Evolutionary conservation across 768 basidiomycete species (phyloP), one percentile per base, ranked within the genome.

Genomic region (Suillus weaverae): DNA sequence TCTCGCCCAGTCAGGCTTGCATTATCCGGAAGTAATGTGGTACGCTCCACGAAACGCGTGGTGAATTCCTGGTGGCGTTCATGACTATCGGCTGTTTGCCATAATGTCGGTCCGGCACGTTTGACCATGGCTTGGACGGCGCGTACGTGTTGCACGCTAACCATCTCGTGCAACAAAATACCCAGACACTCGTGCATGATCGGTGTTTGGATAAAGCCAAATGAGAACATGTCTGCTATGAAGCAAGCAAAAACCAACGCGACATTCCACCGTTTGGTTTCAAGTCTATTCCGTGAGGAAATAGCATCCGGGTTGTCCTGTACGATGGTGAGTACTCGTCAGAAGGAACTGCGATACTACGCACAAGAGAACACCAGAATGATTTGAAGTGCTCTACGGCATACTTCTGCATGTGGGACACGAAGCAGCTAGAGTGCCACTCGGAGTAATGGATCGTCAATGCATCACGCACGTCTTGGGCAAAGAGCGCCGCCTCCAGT

Each of bases 181-280:
- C 67, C 61, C 13, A 75, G 60, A 62, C 74, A 76, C 30, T 74
- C 70, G 4, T 66, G 69, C 4, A 68, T 70, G 7, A n/a, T 30
- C 3, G 44, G 11, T 26, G 56, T 46, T 18, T 36, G 9, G 18
- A 76, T 56, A 26, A 77, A 65, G 35, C 61, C 66, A 26, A 59
- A 35, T 13, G 61, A 63, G 66, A 74, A 76, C 22, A 77, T 68
- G 61, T 76, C 72, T 53, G 74, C 76, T 13, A 75, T 64, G 62
- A 77, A 77, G 1, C 69, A 53, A 43, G 70, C 67, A 22, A 75
- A 66, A 22, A 66, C 56, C 33, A 65, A 62, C 4, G 72, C 70
- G n/a, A 73, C 67, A 5, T 64, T 57, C 32, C 74, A 64, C 54
- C 71, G 71, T 35, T 66, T 67, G 38, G 60, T 57, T 20, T 68